Conservation (phyloP, 352 stramenopile genomes). For the Pythium oligandrum region DNA sequence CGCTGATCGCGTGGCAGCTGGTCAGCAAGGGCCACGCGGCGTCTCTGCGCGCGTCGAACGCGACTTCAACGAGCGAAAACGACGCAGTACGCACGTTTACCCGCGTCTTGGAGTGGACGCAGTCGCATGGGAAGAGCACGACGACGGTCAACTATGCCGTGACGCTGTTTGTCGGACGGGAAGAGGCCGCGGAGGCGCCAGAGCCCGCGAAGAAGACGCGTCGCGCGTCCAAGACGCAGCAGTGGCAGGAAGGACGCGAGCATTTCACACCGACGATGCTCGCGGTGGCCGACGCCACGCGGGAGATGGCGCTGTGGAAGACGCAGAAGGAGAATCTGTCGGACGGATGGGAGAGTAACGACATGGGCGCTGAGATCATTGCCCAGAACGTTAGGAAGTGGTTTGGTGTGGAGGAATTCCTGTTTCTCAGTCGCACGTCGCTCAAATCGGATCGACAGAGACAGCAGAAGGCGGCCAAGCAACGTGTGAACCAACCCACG, state of each 20-base stretch:
- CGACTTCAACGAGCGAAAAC: neutral
- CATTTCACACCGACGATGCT: slow-evolving; percentile 84
- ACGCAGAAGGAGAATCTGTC: no score
- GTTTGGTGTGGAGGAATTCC: slow-evolving; percentile 71
- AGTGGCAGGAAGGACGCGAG: slow-evolving; percentile 59
- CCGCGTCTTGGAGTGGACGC: neutral
- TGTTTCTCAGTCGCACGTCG: slow-evolving; percentile 47
- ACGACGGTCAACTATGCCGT: slow-evolving; percentile 39
- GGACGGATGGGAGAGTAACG: slow-evolving; percentile 1
- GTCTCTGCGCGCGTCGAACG: neutral
- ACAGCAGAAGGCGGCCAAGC: neutral
- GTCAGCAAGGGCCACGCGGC: slow-evolving; percentile 60
- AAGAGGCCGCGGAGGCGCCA: neutral
- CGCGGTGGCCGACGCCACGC: slow-evolving; percentile 38
- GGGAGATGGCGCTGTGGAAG: slow-evolving; percentile 37
- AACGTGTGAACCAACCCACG: slow-evolving; percentile 11
- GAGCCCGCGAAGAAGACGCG: neutral
- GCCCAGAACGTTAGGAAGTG: slow-evolving; percentile 47
- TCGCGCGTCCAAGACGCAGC: slow-evolving; percentile 7
- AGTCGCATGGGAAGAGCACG: neutral
- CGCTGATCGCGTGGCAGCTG: slow-evolving; percentile 65
- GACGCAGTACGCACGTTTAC: neutral
- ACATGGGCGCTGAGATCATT: slow-evolving; percentile 7
- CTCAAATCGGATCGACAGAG: slow-evolving; percentile 15
- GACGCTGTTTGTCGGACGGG: slow-evolving; percentile 32